These are phyloP conservation scores for Exophiala sp. DNA, from an alignment of 2,329 filamentous ascomycete genomes.

Conservation along the genomic window DNA sequence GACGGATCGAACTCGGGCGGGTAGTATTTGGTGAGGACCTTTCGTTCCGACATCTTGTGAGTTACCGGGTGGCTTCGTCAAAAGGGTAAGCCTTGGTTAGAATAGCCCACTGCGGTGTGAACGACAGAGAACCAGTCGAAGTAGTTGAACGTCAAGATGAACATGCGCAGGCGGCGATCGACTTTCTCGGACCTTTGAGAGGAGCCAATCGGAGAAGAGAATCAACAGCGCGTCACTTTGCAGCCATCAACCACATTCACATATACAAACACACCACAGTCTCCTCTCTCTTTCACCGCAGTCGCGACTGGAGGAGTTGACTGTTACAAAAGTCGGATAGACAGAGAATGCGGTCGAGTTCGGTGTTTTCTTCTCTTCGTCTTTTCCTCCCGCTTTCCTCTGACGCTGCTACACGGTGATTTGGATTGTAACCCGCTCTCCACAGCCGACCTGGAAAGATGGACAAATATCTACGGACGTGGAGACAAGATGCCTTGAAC, in stretches of 20 bases:
- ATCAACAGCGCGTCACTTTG: background rate
- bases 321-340: too few relatives aligned
- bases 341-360: background rate
- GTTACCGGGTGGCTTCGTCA: too few relatives aligned
- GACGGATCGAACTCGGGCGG: slow-evolving; percentile 84
- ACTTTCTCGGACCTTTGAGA: background rate
- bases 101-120: too few relatives aligned
- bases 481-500: slow-evolving; percentile 91
- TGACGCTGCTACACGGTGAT: background rate
- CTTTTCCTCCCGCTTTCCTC: too few relatives aligned
- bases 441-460: slow-evolving; percentile 50
- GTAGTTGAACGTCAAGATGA: background rate
- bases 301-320: background rate
- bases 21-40: slow-evolving; percentile 61
- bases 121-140: background rate
- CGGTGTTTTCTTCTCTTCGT: background rate
- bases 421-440: background rate
- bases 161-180: background rate
- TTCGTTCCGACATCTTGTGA: slow-evolving; percentile 74
- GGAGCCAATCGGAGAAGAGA: background rate
- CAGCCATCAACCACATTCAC: background rate
- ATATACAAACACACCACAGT: background rate
- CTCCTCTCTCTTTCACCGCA: background rate
- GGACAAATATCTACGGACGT: slow-evolving; percentile 89
- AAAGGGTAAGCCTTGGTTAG: too few relatives aligned